Evolutionary conservation across 257 asterid species (phyloP), one percentile per base, ranked within the genome.

Genomic region (Solanum appendiculatum): DNA sequence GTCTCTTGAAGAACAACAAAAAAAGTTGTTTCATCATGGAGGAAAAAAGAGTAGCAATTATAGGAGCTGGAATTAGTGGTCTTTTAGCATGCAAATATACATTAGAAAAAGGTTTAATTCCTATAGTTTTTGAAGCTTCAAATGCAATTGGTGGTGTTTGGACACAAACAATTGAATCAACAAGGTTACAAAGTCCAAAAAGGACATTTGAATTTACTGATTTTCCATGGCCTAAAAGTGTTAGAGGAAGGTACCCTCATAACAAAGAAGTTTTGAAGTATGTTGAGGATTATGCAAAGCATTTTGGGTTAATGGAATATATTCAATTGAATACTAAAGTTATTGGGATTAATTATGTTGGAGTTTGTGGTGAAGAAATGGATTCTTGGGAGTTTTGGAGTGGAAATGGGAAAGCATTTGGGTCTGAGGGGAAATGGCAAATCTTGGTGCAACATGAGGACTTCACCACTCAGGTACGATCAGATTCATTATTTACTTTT

Each of bases 51-150:
- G 93, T 94, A 1, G 94, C 92, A 6, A 92, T 94, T 15, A 46
- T 94, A 16, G 98, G 98, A 48, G 98, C 93, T 20, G 98, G 98
- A 86, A 87, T 93, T 25, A 90, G 95, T 18, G 98, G 98, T 15
- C 93, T 94, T 85, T 93, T 94, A 0, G 98, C 96, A 82, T 93
- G 96, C 73, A 94, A 93, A 77, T 92, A 93, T 83, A 77, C 92
- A 48, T 51, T 88, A 27, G 87, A 91, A 9, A 90, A 86, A 27
- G 98, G 98, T 2, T 89, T 91, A 13, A 46, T 34, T 6, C 97
- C 96, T 2, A 36, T 89, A 1, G 93, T 94, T 0, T 94, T 94
- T 63, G 97, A 94, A 36, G 93, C 90, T 9, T 75, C 92, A 23
- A 66, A 78, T 1, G n/a, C 66, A 27, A 86, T 93, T 3, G 96